phyloP scores from a whole-genome alignment of 1,139 yeast genomes.

The Tardiomyces digboiensis region DNA sequence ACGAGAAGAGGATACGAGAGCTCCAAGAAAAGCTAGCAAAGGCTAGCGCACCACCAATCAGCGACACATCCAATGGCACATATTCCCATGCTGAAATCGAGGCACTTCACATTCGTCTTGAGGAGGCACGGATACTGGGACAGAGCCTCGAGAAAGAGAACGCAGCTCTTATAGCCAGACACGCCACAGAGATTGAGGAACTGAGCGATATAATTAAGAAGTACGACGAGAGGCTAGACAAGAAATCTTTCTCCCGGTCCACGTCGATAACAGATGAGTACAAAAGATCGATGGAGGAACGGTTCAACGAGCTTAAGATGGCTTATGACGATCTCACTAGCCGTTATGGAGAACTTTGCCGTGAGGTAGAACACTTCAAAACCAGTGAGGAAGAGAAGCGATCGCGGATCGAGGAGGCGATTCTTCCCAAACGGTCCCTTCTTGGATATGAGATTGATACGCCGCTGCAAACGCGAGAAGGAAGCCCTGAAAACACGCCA shows the following conservation, averaged over 20 bases:
- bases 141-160: slow-evolving; percentile 3
- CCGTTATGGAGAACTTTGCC: slow-evolving; percentile 10
- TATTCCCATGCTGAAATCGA: slow-evolving; percentile 13
- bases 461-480: slow-evolving; percentile 11
- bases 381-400: not conserved
- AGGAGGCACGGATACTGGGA: slow-evolving; percentile 5
- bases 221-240: slow-evolving; percentile 7
- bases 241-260: slow-evolving; percentile 6
- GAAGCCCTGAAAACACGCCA: slow-evolving; percentile 13
- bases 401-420: not conserved
- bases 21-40: not conserved
- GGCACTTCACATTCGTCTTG: slow-evolving; percentile 8
- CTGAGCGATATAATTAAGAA: slow-evolving; percentile 5
- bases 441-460: slow-evolving; percentile 12
- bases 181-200: slow-evolving; percentile 10
- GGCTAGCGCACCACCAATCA: not conserved
- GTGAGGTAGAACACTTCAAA: not conserved
- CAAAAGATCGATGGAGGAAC: slow-evolving; percentile 12
- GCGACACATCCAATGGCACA: slow-evolving; percentile 10
- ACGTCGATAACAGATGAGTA: slow-evolving; percentile 11
- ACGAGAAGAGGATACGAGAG: not conserved
- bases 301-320: slow-evolving; percentile 13
- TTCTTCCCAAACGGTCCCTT: slow-evolving; percentile 9
- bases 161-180: slow-evolving; percentile 2
- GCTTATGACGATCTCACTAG: slow-evolving; percentile 16